Percentiles rank a stretch among this genome's conserved stretches.
phyloP scores from a whole-genome alignment of 2,329 filamentous ascomycete species.

The Westerdykella ornata region DNA sequence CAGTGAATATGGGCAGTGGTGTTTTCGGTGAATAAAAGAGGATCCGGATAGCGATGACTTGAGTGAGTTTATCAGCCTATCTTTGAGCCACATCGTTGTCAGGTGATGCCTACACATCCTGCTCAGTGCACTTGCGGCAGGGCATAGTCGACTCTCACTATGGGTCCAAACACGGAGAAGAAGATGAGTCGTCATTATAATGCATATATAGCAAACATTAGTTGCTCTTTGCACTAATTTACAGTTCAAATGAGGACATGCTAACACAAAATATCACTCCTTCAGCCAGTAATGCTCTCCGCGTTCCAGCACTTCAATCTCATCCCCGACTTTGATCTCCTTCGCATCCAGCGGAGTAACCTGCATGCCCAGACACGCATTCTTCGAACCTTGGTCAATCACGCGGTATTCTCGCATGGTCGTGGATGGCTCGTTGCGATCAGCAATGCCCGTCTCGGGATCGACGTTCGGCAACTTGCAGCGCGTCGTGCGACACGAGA shows the following conservation, averaged over 20 bases:
- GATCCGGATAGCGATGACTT: no score
- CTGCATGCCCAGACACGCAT: slow-evolving; percentile 60
- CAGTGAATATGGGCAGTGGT: no score
- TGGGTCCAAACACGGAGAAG: background rate
- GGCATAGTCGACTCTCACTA: background rate
- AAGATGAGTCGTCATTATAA: background rate
- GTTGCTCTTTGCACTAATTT: background rate
- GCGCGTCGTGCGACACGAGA: slow-evolving; percentile 59
- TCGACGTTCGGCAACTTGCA: slow-evolving; percentile 68
- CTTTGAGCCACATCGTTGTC: background rate
- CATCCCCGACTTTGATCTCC: slow-evolving; percentile 28
- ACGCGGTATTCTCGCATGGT: slow-evolving; percentile 54
- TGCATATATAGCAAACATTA: background rate
- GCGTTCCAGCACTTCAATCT: slow-evolving; percentile 26
- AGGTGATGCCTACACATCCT: background rate
- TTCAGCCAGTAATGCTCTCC: slow-evolving; percentile 30
- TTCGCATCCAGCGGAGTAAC: slow-evolving; percentile 47
- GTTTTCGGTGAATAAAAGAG: no score
- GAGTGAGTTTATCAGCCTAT: no score
- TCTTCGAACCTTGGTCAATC: slow-evolving; percentile 55
- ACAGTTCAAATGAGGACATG: background rate
- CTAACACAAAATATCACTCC: background rate
- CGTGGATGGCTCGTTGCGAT: slow-evolving; percentile 51
- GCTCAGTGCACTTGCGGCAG: background rate
- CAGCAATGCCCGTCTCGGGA: slow-evolving; percentile 52